Percentiles rank a stretch among this genome's conserved stretches.
Evolutionary conservation across 352 stramenopile species (phyloP).

Genomic region (Peronospora tabacina): DNA sequence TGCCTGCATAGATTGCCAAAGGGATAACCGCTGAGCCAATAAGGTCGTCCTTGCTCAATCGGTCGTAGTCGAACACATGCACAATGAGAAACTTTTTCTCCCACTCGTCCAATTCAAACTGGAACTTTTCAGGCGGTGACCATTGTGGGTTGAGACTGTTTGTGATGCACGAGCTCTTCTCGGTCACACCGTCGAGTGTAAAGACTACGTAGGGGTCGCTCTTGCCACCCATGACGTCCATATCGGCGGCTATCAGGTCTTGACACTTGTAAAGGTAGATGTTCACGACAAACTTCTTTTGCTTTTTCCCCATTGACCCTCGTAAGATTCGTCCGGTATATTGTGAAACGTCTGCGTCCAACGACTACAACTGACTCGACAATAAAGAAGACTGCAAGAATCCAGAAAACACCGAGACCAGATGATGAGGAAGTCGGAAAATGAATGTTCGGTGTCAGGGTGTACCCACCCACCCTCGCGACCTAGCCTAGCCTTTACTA

Average conservation of each 20-base stretch:
- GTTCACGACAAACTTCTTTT: slow-evolving; percentile 40
- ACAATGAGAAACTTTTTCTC: slow-evolving; percentile 58
- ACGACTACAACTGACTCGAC: no score
- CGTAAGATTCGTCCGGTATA: slow-evolving; percentile 2
- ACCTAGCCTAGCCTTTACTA: background rate
- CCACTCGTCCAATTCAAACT: slow-evolving; percentile 56
- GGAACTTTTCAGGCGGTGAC: slow-evolving; percentile 63
- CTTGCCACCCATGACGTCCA: slow-evolving; percentile 49
- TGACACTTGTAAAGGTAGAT: slow-evolving; percentile 62
- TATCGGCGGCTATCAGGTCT: slow-evolving; percentile 43
- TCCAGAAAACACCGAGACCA: slow-evolving; percentile 3
- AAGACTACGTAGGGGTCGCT: slow-evolving; percentile 76
- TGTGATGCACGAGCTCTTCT: slow-evolving; percentile 59
- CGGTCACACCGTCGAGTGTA: slow-evolving; percentile 32
- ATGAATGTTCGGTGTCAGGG: slow-evolving; percentile 4
- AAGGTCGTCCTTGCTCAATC: slow-evolving; percentile 57
- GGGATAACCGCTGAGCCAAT: slow-evolving; percentile 64
- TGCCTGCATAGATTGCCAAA: slow-evolving; percentile 48
- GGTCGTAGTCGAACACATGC: slow-evolving; percentile 69
- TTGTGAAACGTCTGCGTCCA: background rate
- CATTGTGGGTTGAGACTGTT: slow-evolving; percentile 65
- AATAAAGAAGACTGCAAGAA: background rate
- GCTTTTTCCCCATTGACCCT: slow-evolving; percentile 10
- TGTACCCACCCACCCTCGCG: background rate
- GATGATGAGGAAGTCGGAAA: slow-evolving; percentile 23